Conservation (phyloP, 192 early-diverging fungal species). For the Backusella sp. region DNA sequence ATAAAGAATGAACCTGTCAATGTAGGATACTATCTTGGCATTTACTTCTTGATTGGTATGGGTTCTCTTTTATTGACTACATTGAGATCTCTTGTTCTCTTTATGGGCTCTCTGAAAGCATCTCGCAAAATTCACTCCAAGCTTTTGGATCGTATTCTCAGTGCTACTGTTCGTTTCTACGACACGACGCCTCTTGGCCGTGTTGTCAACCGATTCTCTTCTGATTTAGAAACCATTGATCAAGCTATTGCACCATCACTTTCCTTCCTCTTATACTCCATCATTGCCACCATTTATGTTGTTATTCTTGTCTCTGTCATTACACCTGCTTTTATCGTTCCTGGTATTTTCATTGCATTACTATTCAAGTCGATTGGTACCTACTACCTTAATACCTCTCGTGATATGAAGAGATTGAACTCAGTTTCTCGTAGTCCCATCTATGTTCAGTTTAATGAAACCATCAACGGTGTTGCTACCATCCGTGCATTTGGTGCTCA, state of each 20-base stretch:
- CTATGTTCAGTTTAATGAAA: constrained; percentile 80
- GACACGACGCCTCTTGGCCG: constrained; percentile 88
- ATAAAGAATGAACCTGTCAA: constrained; percentile 38
- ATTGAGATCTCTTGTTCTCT: constrained; percentile 42
- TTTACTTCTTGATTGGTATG: constrained; percentile 59
- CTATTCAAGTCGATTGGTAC: constrained; percentile 62
- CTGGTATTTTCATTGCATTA: constrained; percentile 53
- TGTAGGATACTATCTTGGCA: constrained; percentile 58
- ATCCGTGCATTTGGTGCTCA: constrained; percentile 84
- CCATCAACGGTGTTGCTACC: constrained; percentile 69
- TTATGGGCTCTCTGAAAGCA: constrained; percentile 52
- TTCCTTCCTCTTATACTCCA: constrained; percentile 47
- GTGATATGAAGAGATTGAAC: constrained; percentile 89
- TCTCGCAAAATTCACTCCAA: constrained; percentile 54
- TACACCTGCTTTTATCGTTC: constrained; percentile 71
- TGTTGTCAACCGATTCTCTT: constrained; percentile 80
- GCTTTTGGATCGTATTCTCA: constrained; percentile 55
- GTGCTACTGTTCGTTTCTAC: constrained; percentile 81
- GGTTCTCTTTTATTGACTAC: constrained; percentile 36
- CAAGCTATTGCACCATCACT: constrained; percentile 49
- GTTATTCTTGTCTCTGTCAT: constrained; percentile 63
- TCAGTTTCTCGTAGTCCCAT: constrained; percentile 72
- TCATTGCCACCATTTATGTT: constrained; percentile 52
- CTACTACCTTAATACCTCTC: constrained; percentile 73
- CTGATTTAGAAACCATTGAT: constrained; percentile 84